phyloP scores from a whole-genome alignment of 805 yeast species.

The Wickerhamiella bombiphila region DNA sequence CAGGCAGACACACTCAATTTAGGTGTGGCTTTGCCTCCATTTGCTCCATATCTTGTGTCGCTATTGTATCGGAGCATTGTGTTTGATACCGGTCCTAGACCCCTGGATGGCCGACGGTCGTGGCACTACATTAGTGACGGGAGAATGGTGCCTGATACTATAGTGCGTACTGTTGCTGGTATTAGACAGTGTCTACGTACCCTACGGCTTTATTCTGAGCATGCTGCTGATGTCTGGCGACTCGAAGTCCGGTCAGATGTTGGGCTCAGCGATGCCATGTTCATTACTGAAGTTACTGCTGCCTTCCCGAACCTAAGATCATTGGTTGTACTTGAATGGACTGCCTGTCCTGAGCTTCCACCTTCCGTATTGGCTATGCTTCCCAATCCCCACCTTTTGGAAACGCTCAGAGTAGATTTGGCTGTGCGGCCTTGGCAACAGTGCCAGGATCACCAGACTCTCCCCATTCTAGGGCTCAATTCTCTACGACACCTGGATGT shows the following conservation, averaged over 20 bases:
- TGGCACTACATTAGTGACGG: neutral
- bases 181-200: conserved; percentile 20
- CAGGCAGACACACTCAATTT: conserved; percentile 24
- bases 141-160: conserved; percentile 10
- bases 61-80: conserved; percentile 21
- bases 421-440: conserved; percentile 14
- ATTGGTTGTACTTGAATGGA: conserved; percentile 21
- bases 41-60: conserved; percentile 16
- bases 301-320: conserved; percentile 16
- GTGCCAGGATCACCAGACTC: too few species aligned
- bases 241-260: conserved; percentile 15
- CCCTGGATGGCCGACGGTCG: conserved; percentile 13
- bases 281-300: conserved; percentile 11
- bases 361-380: conserved; percentile 16
- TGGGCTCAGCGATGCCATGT: conserved; percentile 18
- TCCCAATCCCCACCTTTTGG: conserved; percentile 8
- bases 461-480: conserved; percentile 12
- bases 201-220: conserved; percentile 9
- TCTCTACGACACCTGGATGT: conserved; percentile 13
- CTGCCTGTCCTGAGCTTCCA: conserved; percentile 23
- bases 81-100: conserved; percentile 22
- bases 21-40: conserved; percentile 17
- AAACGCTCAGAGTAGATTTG: conserved; percentile 13
- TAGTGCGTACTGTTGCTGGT: conserved; percentile 23
- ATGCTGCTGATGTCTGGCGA: conserved; percentile 13